These are phyloP conservation scores for Pelomyxa schiedti DNA, from an alignment of 78 protist species.

Conservation along the genomic window DNA sequence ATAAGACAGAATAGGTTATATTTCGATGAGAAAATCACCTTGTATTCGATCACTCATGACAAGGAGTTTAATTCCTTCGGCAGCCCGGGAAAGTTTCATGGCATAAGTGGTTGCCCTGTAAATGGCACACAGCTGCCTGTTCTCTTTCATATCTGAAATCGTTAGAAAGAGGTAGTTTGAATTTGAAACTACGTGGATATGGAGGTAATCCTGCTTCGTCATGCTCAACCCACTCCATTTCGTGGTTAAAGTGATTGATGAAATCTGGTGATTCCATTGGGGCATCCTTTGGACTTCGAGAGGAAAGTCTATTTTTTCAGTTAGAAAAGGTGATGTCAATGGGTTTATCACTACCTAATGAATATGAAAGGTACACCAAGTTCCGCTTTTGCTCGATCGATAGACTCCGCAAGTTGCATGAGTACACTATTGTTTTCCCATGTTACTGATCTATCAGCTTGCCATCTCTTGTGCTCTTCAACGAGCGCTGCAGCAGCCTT, in stretches of 20 bases:
- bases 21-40: not conserved
- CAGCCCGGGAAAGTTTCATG: not conserved
- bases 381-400: not conserved
- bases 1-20: not conserved
- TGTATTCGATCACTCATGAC: not conserved
- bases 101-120: not conserved
- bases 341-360: not conserved
- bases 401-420: not conserved
- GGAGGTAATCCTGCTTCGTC: not conserved
- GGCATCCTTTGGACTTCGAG: not conserved
- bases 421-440: not conserved
- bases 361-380: not conserved
- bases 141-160: not conserved
- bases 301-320: not conserved
- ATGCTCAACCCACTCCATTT: not conserved
- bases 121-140: not conserved
- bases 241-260: not conserved
- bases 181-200: not conserved
- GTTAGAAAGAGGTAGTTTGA: not conserved
- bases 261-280: not conserved
- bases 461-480: not conserved
- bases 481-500: not conserved
- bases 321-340: not conserved
- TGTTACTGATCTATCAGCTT: not conserved
- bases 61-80: not conserved